Percentiles rank a stretch among this genome's conserved stretches.
Conservation (phyloP, 139 green algal genomes). For the Picochlorum sp. region DNA sequence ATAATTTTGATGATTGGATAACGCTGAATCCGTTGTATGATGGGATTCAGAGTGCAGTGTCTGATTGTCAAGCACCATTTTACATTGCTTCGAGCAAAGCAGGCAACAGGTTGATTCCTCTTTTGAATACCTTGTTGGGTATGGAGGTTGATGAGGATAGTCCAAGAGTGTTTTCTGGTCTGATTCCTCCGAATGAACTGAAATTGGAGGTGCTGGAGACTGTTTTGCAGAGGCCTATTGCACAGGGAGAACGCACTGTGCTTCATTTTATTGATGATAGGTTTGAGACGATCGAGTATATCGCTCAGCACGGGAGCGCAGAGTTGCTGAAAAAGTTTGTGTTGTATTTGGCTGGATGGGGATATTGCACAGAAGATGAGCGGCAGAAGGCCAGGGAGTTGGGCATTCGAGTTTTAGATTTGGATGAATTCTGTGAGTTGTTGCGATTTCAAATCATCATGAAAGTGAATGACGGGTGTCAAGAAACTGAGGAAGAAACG, state of each 20-base stretch:
- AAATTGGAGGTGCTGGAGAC: constrained; percentile 45
- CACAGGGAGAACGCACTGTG: constrained; percentile 13
- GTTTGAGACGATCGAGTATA: constrained; percentile 53
- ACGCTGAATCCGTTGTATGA: constrained; percentile 31
- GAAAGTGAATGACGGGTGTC: constrained; percentile 48
- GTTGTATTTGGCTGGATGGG: constrained; percentile 54
- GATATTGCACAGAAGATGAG: constrained; percentile 43
- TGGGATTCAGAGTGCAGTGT: constrained; percentile 34
- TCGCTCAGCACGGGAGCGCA: constrained; percentile 7
- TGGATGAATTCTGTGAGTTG: constrained; percentile 42
- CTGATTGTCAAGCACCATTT: background rate
- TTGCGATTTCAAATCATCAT: constrained; percentile 27
- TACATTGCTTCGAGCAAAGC: constrained; percentile 21
- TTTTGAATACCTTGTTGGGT: constrained; percentile 27
- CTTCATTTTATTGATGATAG: constrained; percentile 73
- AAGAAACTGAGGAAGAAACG: constrained; percentile 46
- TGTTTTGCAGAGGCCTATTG: constrained; percentile 21
- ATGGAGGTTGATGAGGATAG: constrained; percentile 28
- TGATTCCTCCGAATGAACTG: constrained; percentile 55
- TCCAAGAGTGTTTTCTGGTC: constrained; percentile 44
- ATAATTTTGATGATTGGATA: constrained; percentile 25
- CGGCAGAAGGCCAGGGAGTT: constrained; percentile 13
- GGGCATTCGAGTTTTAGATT: constrained; percentile 33
- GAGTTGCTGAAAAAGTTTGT: constrained; percentile 27
- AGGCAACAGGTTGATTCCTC: constrained; percentile 6